Percentiles rank a stretch among this genome's conserved stretches.
phyloP scores from a whole-genome alignment of 1,284 basidiomycete genomes.

The Laetiporus sulphureus region DNA sequence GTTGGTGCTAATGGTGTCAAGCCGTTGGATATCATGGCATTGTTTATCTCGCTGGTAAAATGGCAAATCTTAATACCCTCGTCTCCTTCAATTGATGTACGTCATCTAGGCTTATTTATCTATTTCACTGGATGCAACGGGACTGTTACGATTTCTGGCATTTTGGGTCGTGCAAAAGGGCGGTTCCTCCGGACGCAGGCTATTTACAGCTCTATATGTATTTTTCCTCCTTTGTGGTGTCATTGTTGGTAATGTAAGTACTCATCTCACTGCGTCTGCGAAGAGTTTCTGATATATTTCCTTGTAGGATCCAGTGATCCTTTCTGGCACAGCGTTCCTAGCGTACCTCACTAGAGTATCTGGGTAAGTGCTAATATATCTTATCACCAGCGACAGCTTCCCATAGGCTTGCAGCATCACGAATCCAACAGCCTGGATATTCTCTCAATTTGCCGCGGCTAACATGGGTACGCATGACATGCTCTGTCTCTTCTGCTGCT shows the following conservation, averaged over 20 bases:
- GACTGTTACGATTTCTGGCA: slow-evolving; percentile 81
- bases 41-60: slow-evolving; percentile 80
- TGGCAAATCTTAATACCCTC: no score
- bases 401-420: slow-evolving; percentile 30
- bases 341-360: slow-evolving; percentile 80
- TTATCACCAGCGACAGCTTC: slow-evolving; percentile 11
- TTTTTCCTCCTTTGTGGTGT: slow-evolving; percentile 62
- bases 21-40: slow-evolving; percentile 89
- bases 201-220: slow-evolving; percentile 42
- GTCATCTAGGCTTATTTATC: slow-evolving; percentile 77
- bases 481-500: neutral
- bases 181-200: slow-evolving; percentile 58
- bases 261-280: neutral
- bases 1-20: slow-evolving; percentile 72
- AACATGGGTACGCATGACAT: slow-evolving; percentile 61
- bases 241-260: slow-evolving; percentile 71
- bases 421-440: slow-evolving; percentile 59
- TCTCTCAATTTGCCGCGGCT: slow-evolving; percentile 66
- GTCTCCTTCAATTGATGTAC: no score
- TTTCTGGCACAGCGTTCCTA: slow-evolving; percentile 82
- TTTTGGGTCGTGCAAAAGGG: slow-evolving; percentile 82
- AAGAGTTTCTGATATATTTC: no score
- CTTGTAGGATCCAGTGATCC: slow-evolving; percentile 71
- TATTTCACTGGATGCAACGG: slow-evolving; percentile 87
- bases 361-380: slow-evolving; percentile 42